Evolutionary conservation across 306 rosid species (phyloP), one percentile per base, ranked within the genome.

Genomic region (Canavalia ensiformis): DNA sequence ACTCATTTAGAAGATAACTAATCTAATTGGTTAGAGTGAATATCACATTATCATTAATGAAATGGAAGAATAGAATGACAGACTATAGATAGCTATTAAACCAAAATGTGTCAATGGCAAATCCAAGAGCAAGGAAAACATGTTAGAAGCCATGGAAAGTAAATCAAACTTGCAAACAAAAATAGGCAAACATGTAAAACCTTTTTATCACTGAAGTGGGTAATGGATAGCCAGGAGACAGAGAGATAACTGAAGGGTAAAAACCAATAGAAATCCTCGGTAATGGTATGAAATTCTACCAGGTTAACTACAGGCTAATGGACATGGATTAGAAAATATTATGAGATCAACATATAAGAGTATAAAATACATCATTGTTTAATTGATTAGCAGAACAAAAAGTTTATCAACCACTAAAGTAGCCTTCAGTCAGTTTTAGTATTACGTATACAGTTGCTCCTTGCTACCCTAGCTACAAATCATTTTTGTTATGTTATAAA

Each of bases 131-230:
- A 64, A 64, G 60, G 31, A 7, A 65, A 37, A 65, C 42, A 50
- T 50, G 45, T 50, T 64, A 57, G 9, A 62, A 72, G 49, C 35
- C 76, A 44, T 29, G 35, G 59, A 82, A 7, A 34, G 52, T 55
- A 55, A 37, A 56, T 8, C 1, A 56, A 44, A 47, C 28, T 49
- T 54, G 76, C 52, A 57, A 69, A 76, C 28, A 35, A 63, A 63
- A 49, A 72, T n/a, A 45, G 67, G 72, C 8, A 55, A 85, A 70
- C 52, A 76, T 46, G 72, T 69, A 31, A 62, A 69, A 33, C 35
- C 62, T 47, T 74, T 33, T 44, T 41, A 56, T 75, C 42, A 74
- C 65, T 29, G 64, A 68, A 34, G 25, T 52, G 58, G 33, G 57
- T 12, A 74, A 74, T 50, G 34, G 47, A 18, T 47, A 52, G 65